phyloP scores from a whole-genome alignment of 371 early-diverging fungal species.

The Gilbertella persicaria region DNA sequence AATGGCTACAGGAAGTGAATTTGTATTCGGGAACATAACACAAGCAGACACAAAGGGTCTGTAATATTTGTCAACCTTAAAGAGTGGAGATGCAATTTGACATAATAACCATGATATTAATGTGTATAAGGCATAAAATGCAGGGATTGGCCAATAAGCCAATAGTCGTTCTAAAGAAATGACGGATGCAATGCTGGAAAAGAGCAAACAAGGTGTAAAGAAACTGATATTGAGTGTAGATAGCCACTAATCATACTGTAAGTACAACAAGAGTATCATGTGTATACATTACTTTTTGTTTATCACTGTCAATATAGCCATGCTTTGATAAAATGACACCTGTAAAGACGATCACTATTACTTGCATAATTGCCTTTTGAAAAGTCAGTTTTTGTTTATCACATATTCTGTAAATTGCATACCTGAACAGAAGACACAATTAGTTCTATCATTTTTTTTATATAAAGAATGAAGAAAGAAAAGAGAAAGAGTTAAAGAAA shows the following conservation, averaged over 20 bases:
- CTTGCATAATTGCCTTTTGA: slow-evolving; percentile 60
- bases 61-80: slow-evolving; percentile 45
- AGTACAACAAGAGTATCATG: background rate
- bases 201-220: slow-evolving; percentile 70
- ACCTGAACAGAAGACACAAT: slow-evolving; percentile 25
- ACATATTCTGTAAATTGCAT: slow-evolving; percentile 2
- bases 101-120: slow-evolving; percentile 20
- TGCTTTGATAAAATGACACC: slow-evolving; percentile 50
- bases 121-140: slow-evolving; percentile 57
- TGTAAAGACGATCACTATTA: slow-evolving; percentile 55
- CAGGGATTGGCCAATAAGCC: slow-evolving; percentile 74
- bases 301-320: slow-evolving; percentile 52
- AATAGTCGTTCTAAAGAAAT: slow-evolving; percentile 60
- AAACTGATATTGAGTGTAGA: slow-evolving; percentile 67
- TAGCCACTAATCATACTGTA: slow-evolving; percentile 47
- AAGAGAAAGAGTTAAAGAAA: background rate
- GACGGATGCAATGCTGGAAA: slow-evolving; percentile 65
- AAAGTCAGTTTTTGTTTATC: background rate
- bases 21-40: slow-evolving; percentile 72
- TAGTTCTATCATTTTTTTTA: slow-evolving; percentile 16
- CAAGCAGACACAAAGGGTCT: slow-evolving; percentile 67
- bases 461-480: background rate
- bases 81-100: slow-evolving; percentile 42
- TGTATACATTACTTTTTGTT: slow-evolving; percentile 53
- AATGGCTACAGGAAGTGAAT: slow-evolving; percentile 73